These are phyloP conservation scores for Tetrahymena thermophila DNA, from an alignment of 73 alveolate genomes.

Conservation along the genomic window DNA sequence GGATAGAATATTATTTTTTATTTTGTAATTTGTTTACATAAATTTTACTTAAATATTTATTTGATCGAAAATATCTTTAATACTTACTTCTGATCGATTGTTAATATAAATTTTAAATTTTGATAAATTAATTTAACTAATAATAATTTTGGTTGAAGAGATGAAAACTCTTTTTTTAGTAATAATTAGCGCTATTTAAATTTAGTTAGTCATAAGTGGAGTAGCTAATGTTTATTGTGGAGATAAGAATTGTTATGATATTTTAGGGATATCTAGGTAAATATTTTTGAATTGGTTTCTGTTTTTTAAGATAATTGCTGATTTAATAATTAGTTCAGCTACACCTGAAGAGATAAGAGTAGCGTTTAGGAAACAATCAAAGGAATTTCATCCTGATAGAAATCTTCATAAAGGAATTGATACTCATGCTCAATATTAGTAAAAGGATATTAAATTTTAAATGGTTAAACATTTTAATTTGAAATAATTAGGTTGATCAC, in stretches of 20 bases:
- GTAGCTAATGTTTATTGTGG: not conserved
- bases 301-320: not conserved
- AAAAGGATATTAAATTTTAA: not conserved
- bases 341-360: not conserved
- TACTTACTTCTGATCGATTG: not conserved
- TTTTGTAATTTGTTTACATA: not conserved
- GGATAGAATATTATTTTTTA: too few relatives aligned
- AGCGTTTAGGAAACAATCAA: not conserved
- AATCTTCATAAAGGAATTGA: not conserved
- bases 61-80: not conserved
- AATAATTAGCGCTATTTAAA: not conserved
- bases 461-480: not conserved
- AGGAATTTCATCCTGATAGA: not conserved
- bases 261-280: not conserved
- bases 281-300: not conserved
- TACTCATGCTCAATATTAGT: not conserved
- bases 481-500: not conserved
- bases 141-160: not conserved
- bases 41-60: too few relatives aligned
- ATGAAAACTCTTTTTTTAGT: not conserved
- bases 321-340: not conserved
- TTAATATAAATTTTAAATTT: too few relatives aligned
- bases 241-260: not conserved
- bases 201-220: not conserved
- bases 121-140: not conserved